phyloP scores from a whole-genome alignment of 768 basidiomycete genomes.

The Serendipita sp. region DNA sequence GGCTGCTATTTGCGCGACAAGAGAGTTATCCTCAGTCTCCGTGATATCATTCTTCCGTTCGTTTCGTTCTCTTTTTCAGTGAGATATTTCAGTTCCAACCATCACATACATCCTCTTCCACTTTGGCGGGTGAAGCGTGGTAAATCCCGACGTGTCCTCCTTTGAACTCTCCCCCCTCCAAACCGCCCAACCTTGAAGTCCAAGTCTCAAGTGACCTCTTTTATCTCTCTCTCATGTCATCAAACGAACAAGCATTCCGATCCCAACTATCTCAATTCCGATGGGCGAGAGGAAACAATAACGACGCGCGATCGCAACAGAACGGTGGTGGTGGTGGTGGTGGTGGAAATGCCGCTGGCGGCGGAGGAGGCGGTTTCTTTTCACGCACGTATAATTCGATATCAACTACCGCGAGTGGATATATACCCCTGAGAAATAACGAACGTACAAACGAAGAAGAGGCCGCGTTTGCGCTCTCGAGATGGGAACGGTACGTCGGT shows the following conservation, averaged over 20 bases:
- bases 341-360: constrained; percentile 24
- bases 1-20: no score
- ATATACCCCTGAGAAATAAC: constrained; percentile 69
- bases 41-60: no score
- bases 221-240: background rate
- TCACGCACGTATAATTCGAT: constrained; percentile 76
- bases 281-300: constrained; percentile 57
- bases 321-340: constrained; percentile 19
- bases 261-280: constrained; percentile 68
- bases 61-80: no score
- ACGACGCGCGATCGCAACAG: constrained; percentile 35
- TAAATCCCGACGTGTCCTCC: no score
- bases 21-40: no score
- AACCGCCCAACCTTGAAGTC: no score
- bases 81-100: no score
- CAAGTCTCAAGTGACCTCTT: background rate
- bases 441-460: constrained; percentile 88
- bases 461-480: constrained; percentile 78
- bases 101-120: no score
- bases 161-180: no score
- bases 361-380: constrained; percentile 43
- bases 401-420: constrained; percentile 43
- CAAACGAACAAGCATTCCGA: constrained; percentile 53
- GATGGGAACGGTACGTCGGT: constrained; percentile 71
- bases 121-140: no score